Conservation (phyloP, 805 yeast species). For the Metschnikowia shivogae region DNA sequence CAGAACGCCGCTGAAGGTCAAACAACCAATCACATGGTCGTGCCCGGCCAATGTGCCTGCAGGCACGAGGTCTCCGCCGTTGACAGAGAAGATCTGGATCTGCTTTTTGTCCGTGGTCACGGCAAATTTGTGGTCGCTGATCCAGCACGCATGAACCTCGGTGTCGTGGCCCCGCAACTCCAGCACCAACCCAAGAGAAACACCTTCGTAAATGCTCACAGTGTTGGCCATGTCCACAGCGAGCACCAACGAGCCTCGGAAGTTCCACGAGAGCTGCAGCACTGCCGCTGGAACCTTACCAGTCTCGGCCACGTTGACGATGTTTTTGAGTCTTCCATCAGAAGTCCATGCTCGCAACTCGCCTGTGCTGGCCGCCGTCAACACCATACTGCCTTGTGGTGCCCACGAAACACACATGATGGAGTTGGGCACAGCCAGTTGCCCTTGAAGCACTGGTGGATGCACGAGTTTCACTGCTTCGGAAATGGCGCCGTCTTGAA, state of each 20-base stretch:
- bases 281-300: constrained; percentile 36
- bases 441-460: constrained; percentile 26
- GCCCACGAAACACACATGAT: constrained; percentile 54
- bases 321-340: constrained; percentile 59
- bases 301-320: constrained; percentile 24
- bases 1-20: constrained; percentile 49
- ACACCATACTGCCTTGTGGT: constrained; percentile 55
- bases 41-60: constrained; percentile 55
- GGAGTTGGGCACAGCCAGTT: constrained; percentile 18
- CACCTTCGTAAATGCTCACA: constrained; percentile 62
- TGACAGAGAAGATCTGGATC: constrained; percentile 50
- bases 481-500: constrained; percentile 24
- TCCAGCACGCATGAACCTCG: constrained; percentile 63
- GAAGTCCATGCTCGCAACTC: constrained; percentile 76
- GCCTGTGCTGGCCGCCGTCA: constrained; percentile 67
- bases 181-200: constrained; percentile 32
- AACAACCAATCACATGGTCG: constrained; percentile 49
- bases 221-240: constrained; percentile 49
- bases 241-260: constrained; percentile 48
- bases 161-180: constrained; percentile 20
- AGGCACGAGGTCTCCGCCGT: constrained; percentile 15
- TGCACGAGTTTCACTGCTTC: constrained; percentile 33
- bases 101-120: constrained; percentile 57
- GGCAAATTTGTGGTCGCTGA: constrained; percentile 64
- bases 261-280: constrained; percentile 57